A percentile compares a stretch with the other conserved stretches of the same genome.
Evolutionary conservation across 2,329 filamentous ascomycete genomes (phyloP).

Genomic region (Trematosphaeria pertusa): DNA sequence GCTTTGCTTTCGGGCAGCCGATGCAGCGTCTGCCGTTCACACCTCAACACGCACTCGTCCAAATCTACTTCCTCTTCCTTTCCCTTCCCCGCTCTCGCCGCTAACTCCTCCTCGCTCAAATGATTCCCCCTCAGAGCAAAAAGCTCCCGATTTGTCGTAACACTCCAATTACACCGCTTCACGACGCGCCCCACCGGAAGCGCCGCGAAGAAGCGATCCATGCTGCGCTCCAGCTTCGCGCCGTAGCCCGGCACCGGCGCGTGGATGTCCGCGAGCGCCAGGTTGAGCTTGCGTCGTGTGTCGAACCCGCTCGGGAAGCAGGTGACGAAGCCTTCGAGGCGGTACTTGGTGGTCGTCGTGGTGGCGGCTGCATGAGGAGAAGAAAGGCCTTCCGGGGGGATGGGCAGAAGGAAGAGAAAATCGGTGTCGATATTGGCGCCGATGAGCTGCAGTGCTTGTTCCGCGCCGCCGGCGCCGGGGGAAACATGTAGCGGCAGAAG

Average conservation of each 20-base stretch:
- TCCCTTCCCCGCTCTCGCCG: slow-evolving; percentile 27
- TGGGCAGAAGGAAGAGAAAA: slow-evolving; percentile 64
- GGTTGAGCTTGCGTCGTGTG: slow-evolving; percentile 61
- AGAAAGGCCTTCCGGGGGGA: too few relatives aligned
- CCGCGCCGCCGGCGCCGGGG: too few relatives aligned
- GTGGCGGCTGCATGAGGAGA: slow-evolving; percentile 21
- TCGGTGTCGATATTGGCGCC: slow-evolving; percentile 65
- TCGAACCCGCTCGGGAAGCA: slow-evolving; percentile 67
- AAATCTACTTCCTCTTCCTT: slow-evolving; percentile 47
- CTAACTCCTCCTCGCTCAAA: slow-evolving; percentile 45
- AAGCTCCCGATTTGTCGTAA: slow-evolving; percentile 51
- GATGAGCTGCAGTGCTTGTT: slow-evolving; percentile 56
- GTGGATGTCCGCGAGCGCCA: slow-evolving; percentile 63
- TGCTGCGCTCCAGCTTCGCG: slow-evolving; percentile 63
- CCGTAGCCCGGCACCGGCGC: slow-evolving; percentile 64
- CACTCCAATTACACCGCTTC: slow-evolving; percentile 62
- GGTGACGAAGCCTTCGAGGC: slow-evolving; percentile 62
- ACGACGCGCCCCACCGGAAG: slow-evolving; percentile 63
- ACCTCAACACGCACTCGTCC: slow-evolving; percentile 57
- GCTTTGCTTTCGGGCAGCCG: slow-evolving; percentile 61
- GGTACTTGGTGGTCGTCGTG: slow-evolving; percentile 53
- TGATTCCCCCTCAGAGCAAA: slow-evolving; percentile 54
- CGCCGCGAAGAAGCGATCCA: slow-evolving; percentile 67
- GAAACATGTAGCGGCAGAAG: slow-evolving; percentile 49
- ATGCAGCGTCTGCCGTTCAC: slow-evolving; percentile 68